Percentiles rank a stretch among this genome's conserved stretches.
phyloP scores from a whole-genome alignment of 2,329 filamentous ascomycete genomes.

The Pyricularia grisea region DNA sequence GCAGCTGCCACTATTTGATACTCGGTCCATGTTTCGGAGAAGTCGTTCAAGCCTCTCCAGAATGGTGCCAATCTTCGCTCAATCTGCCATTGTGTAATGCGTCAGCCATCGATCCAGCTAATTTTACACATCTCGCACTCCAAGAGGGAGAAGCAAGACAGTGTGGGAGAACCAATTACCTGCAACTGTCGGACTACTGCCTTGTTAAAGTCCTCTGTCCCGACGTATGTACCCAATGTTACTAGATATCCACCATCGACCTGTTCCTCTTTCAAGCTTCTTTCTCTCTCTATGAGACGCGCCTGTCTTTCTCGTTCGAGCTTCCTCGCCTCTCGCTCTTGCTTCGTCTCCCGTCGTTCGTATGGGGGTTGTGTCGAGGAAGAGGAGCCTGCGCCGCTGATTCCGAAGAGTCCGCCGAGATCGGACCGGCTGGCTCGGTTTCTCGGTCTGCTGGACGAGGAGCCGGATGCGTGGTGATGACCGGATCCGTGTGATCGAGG shows the following conservation, averaged over 20 bases:
- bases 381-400: conserved; percentile 27
- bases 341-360: conserved; percentile 74
- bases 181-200: conserved; percentile 78
- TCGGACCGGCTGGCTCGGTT: conserved; percentile 32
- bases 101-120: neutral
- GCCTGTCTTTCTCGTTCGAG: conserved; percentile 70
- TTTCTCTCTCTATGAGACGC: conserved; percentile 75
- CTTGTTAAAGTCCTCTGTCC: conserved; percentile 89
- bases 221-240: conserved; percentile 88
- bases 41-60: conserved; percentile 88
- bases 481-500: neutral
- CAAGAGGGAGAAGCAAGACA: neutral
- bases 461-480: conserved; percentile 2
- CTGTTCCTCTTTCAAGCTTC: conserved; percentile 83
- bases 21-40: conserved; percentile 82
- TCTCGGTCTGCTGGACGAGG: conserved; percentile 14
- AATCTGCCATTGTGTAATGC: conserved; percentile 48
- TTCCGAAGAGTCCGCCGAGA: conserved; percentile 33
- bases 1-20: conserved; percentile 90
- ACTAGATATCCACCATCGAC: conserved; percentile 93
- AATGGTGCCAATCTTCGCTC: conserved; percentile 89
- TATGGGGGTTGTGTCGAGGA: conserved; percentile 32
- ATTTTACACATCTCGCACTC: conserved; percentile 8
- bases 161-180: conserved; percentile 38
- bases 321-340: conserved; percentile 80